Evolutionary conservation across 129 eudicot species (phyloP).

Genomic region (Arctium minus): DNA sequence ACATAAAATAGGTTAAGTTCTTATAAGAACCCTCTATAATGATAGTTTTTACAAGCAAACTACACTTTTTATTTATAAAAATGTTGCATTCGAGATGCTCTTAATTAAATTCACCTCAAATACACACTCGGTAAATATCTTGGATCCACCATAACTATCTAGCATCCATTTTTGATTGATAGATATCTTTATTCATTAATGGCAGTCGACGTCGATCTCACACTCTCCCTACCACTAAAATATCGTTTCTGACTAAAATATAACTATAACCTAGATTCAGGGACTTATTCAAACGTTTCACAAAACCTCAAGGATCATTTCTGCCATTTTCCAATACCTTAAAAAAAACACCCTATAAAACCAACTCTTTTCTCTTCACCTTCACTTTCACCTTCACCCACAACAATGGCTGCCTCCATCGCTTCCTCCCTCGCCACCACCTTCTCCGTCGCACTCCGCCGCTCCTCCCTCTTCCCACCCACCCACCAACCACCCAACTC

Average conservation of each 20-base stretch:
- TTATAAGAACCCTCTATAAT: too few relatives aligned
- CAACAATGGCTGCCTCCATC: background rate
- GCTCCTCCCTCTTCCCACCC: background rate
- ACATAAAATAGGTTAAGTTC: too few relatives aligned
- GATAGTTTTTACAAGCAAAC: too few relatives aligned
- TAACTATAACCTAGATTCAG: background rate
- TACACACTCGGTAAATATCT: too few relatives aligned
- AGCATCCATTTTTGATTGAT: too few relatives aligned
- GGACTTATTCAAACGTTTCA: background rate
- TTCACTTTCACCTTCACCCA: background rate
- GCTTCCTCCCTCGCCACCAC: background rate
- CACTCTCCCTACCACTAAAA: background rate
- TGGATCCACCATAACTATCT: too few relatives aligned
- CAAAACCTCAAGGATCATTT: background rate
- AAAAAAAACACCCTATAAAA: background rate
- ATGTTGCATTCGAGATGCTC: too few relatives aligned
- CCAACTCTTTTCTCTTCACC: background rate
- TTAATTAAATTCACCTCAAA: too few relatives aligned
- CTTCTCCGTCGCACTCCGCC: background rate
- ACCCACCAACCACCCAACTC: background rate
- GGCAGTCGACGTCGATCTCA: background rate
- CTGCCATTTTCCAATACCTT: background rate
- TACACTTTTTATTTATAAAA: too few relatives aligned
- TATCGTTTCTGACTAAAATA: background rate
- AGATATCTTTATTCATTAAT: too few relatives aligned